Evolutionary conservation across 306 rosid genomes (phyloP).

Genomic region (Casuarina cunninghamiana): DNA sequence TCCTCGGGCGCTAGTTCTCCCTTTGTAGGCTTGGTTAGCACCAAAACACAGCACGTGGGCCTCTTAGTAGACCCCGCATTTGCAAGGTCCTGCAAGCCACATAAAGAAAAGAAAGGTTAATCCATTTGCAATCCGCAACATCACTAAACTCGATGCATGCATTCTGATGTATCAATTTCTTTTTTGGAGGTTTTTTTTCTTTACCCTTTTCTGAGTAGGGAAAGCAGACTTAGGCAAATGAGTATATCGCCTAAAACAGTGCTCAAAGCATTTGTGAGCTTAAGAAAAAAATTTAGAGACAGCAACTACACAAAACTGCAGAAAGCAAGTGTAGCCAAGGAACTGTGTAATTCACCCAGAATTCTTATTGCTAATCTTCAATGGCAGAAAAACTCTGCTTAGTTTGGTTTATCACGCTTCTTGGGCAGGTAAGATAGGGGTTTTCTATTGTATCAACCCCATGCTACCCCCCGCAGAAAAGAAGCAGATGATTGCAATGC

Average conservation of each 20-base stretch:
- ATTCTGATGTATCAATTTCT: too few relatives aligned
- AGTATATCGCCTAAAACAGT: background rate
- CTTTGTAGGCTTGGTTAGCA: slow-evolving; percentile 75
- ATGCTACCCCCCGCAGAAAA: too few relatives aligned
- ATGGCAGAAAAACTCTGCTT: background rate
- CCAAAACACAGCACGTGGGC: slow-evolving; percentile 95
- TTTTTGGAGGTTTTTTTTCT: too few relatives aligned
- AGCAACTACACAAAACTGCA: background rate
- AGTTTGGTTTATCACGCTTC: background rate
- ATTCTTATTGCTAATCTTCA: background rate
- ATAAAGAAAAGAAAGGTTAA: background rate
- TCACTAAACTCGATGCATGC: too few relatives aligned
- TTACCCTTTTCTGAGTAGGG: too few relatives aligned
- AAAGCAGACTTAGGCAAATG: too few relatives aligned
- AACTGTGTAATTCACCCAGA: background rate
- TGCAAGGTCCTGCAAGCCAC: slow-evolving; percentile 74
- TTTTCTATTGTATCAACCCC: too few relatives aligned
- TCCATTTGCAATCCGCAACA: background rate
- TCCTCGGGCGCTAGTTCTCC: slow-evolving; percentile 65
- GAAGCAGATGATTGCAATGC: too few relatives aligned
- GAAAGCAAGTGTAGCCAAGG: background rate
- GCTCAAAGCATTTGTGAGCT: background rate
- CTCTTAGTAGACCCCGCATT: slow-evolving; percentile 94
- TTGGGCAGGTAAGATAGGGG: background rate
- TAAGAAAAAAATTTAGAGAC: background rate